These are phyloP conservation scores for Scenedesmus sp. DNA, from an alignment of 163 green algal genomes.

Conservation along the genomic window DNA sequence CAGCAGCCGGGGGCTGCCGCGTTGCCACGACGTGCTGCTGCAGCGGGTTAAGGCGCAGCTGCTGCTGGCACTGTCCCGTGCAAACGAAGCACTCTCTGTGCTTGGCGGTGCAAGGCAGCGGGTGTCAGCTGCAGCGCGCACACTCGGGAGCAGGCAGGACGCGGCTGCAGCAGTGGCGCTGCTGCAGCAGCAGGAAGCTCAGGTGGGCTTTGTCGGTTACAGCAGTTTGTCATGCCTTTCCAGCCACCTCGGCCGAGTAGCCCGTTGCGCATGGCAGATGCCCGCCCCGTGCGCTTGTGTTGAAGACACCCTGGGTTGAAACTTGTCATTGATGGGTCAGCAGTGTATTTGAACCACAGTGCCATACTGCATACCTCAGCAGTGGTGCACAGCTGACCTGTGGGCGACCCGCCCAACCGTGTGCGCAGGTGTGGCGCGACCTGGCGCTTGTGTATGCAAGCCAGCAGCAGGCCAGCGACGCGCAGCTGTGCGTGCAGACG, in stretches of 20 bases:
- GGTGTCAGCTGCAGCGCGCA: conserved; percentile 9
- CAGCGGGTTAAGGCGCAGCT: conserved; percentile 54
- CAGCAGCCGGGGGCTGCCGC: conserved; percentile 8
- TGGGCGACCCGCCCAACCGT: not conserved
- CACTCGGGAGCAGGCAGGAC: not conserved
- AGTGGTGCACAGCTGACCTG: not conserved
- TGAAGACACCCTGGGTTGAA: too few species aligned
- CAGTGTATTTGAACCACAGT: not conserved
- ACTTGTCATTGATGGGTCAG: too few species aligned
- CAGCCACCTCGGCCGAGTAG: too few species aligned
- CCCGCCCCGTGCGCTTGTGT: too few species aligned
- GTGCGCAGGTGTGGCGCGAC: conserved; percentile 58
- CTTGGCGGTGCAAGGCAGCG: conserved; percentile 50
- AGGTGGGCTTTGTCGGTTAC: not conserved
- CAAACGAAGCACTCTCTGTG: conserved; percentile 46
- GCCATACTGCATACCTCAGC: not conserved
- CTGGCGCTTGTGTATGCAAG: conserved; percentile 55
- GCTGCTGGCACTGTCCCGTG: conserved; percentile 53
- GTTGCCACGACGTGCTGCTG: conserved; percentile 49
- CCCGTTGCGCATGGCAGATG: too few species aligned
- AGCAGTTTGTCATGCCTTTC: too few species aligned
- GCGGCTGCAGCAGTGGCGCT: conserved; percentile 3
- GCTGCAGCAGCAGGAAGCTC: conserved; percentile 34
- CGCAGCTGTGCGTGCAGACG: conserved; percentile 44
- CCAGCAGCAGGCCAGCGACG: conserved; percentile 47